Evolutionary conservation across 1,139 yeast species (phyloP).

Genomic region (Debaryomycetaceae sp.): DNA sequence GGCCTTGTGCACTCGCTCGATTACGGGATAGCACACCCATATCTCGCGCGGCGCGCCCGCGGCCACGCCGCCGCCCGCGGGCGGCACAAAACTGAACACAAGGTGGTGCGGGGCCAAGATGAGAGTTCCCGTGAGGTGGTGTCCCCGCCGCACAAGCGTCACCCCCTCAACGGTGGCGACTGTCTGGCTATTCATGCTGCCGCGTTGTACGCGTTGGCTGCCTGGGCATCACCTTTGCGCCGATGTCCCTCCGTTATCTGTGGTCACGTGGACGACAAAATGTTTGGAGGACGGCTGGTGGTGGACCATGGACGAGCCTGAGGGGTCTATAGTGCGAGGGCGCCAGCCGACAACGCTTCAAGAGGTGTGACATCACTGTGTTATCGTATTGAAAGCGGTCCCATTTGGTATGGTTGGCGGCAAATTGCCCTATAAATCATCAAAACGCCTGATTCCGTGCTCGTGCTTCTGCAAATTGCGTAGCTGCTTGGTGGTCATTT

Average conservation of each 20-base stretch:
- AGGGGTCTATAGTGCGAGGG: no score
- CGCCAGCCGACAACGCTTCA: no score
- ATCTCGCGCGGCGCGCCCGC: slow-evolving; percentile 51
- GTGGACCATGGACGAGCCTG: no score
- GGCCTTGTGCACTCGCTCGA: slow-evolving; percentile 61
- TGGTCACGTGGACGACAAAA: no score
- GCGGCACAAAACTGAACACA: slow-evolving; percentile 54
- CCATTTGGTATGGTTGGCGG: no score
- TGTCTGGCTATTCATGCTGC: slow-evolving; percentile 20
- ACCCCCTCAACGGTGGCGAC: slow-evolving; percentile 58
- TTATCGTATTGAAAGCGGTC: no score
- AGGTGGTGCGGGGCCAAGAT: slow-evolving; percentile 83
- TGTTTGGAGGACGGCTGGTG: no score
- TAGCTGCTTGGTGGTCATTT: slow-evolving; percentile 42
- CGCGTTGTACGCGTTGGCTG: no score
- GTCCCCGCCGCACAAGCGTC: slow-evolving; percentile 66
- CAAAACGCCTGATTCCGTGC: slow-evolving; percentile 66
- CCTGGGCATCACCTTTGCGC: no score
- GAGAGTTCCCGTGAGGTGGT: slow-evolving; percentile 59
- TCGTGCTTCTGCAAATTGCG: slow-evolving; percentile 50
- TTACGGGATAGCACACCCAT: slow-evolving; percentile 92
- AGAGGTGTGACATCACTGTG: no score
- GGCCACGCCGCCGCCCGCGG: slow-evolving; percentile 12
- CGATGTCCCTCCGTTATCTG: no score
- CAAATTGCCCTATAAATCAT: slow-evolving; percentile 41